Evolutionary conservation across 805 yeast genomes (phyloP).

Genomic region (Kazachstania kunashirensis): DNA sequence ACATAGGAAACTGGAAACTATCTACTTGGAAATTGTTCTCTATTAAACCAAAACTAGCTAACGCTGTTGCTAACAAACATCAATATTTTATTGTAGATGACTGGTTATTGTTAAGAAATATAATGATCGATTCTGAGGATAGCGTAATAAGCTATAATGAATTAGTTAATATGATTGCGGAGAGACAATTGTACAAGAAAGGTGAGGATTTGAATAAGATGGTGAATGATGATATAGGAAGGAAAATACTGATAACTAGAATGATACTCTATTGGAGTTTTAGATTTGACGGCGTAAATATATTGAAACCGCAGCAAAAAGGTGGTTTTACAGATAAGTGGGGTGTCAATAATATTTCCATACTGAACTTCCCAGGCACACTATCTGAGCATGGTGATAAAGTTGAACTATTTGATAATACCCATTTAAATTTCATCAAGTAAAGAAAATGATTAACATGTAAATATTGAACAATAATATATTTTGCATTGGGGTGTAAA

Average conservation of each 20-base stretch:
- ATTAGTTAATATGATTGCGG: conserved; percentile 43
- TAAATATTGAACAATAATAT: no score
- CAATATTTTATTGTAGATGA: conserved; percentile 36
- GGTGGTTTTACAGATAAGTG: conserved; percentile 31
- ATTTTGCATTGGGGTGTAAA: no score
- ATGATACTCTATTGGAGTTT: conserved; percentile 33
- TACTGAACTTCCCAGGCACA: conserved; percentile 21
- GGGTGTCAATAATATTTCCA: conserved; percentile 25
- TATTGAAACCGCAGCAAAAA: conserved; percentile 6
- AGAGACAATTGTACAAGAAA: conserved; percentile 42
- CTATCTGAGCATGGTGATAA: conserved; percentile 1
- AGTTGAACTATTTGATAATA: background rate
- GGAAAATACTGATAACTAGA: conserved; percentile 33
- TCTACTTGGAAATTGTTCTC: conserved; percentile 32
- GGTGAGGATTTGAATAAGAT: conserved; percentile 27
- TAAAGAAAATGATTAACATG: no score
- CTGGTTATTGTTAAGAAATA: conserved; percentile 18
- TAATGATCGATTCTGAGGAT: conserved; percentile 6
- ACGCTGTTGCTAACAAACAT: conserved; percentile 41
- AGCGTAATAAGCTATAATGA: conserved; percentile 37
- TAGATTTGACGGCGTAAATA: conserved; percentile 30
- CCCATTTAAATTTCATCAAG: conserved; percentile 1
- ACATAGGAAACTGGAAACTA: conserved; percentile 33
- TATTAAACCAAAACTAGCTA: conserved; percentile 31
- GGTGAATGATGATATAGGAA: conserved; percentile 30